A percentile compares a stretch with the other conserved stretches of the same genome.
phyloP scores from a whole-genome alignment of 108 stramenopile species.

The Thalassiosira profunda region DNA sequence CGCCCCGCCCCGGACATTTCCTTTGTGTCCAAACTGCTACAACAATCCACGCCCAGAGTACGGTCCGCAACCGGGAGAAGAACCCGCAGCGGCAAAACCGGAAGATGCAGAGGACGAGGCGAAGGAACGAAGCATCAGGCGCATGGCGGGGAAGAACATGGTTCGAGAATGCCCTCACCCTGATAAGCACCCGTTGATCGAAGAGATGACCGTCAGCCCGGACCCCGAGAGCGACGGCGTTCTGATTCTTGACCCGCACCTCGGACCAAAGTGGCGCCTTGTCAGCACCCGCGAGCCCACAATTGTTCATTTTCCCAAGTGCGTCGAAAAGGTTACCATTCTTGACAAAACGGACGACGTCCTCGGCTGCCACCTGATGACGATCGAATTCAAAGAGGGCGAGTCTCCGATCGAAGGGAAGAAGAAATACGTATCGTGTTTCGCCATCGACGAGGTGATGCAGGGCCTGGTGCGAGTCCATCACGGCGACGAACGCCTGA shows the following conservation, averaged over 20 bases:
- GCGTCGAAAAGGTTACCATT: slow-evolving; percentile 78
- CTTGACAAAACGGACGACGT: slow-evolving; percentile 78
- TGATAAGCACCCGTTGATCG: slow-evolving; percentile 83
- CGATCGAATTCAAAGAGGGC: slow-evolving; percentile 84
- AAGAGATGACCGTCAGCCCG: slow-evolving; percentile 80
- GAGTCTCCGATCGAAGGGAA: slow-evolving; percentile 67
- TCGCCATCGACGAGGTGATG: slow-evolving; percentile 75
- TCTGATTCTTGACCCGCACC: slow-evolving; percentile 82
- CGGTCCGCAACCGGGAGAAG: slow-evolving; percentile 53
- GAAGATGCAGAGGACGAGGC: slow-evolving; percentile 64
- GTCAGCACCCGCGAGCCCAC: slow-evolving; percentile 46
- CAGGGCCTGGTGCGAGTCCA: slow-evolving; percentile 68
- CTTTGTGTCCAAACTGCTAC: slow-evolving; percentile 89
- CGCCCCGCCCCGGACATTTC: slow-evolving; percentile 83
- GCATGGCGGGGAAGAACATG: slow-evolving; percentile 73
- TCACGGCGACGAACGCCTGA: slow-evolving; percentile 81
- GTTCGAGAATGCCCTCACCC: slow-evolving; percentile 85
- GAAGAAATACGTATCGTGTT: slow-evolving; percentile 66
- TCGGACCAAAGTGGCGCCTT: slow-evolving; percentile 87
- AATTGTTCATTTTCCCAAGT: slow-evolving; percentile 63
- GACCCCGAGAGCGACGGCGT: slow-evolving; percentile 91
- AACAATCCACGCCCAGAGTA: slow-evolving; percentile 80
- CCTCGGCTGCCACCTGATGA: slow-evolving; percentile 68
- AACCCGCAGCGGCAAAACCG: slow-evolving; percentile 23
- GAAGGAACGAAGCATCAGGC: slow-evolving; percentile 69